Conservation (phyloP, 192 early-diverging fungal genomes). For the Kappamyces sp. region DNA sequence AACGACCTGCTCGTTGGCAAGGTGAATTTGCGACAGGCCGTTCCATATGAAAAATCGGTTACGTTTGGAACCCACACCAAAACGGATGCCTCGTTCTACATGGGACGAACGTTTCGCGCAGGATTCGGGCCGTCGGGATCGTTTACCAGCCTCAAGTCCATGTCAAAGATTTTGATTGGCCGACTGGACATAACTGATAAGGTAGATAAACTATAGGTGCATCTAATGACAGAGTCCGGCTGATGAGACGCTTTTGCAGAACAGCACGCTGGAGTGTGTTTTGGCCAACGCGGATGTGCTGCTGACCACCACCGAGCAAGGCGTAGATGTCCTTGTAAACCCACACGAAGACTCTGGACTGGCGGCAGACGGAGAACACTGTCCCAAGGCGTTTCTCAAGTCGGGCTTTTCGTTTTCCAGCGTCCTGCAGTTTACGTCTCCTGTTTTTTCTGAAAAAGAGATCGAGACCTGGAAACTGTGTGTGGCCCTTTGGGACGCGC, state of each 20-base stretch:
- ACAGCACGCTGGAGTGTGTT: slow-evolving; percentile 13
- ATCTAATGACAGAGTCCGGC: too few relatives aligned
- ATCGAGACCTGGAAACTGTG: slow-evolving; percentile 45
- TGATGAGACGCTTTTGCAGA: too few relatives aligned
- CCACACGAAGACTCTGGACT: too few relatives aligned
- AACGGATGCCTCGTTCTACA: slow-evolving; percentile 69
- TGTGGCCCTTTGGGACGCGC: slow-evolving; percentile 48
- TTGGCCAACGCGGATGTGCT: slow-evolving; percentile 14
- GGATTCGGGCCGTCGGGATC: slow-evolving; percentile 76
- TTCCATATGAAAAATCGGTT: slow-evolving; percentile 14
- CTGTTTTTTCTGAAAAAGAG: slow-evolving; percentile 33
- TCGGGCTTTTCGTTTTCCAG: too few relatives aligned
- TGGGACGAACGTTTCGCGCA: slow-evolving; percentile 77
- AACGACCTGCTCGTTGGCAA: neutral
- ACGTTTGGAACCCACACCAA: slow-evolving; percentile 16
- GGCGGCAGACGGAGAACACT: too few relatives aligned
- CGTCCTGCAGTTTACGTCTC: too few relatives aligned
- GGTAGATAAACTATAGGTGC: neutral
- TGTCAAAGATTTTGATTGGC: slow-evolving; percentile 15
- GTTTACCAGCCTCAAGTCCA: slow-evolving; percentile 36
- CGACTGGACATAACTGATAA: slow-evolving; percentile 11
- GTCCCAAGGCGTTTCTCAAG: too few relatives aligned
- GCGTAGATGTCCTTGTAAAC: too few relatives aligned
- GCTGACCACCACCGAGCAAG: slow-evolving; percentile 2
- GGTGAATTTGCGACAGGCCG: neutral